phyloP scores from a whole-genome alignment of 2,329 filamentous ascomycete genomes.

The Hypoxylon sp. region DNA sequence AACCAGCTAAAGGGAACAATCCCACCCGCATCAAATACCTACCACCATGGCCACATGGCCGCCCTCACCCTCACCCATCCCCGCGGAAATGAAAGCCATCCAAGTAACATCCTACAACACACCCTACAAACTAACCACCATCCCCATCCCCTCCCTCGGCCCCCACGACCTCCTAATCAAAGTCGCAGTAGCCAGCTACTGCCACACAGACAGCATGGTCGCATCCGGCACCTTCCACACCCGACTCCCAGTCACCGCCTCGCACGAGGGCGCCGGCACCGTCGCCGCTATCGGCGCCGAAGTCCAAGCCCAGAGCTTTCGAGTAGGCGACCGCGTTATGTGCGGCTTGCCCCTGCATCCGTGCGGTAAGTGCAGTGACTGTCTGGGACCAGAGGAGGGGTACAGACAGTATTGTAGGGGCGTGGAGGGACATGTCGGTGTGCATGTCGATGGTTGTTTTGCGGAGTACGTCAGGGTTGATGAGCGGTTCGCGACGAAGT shows the following conservation, averaged over 20 bases:
- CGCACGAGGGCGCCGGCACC: slow-evolving; percentile 71
- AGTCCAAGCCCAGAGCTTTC: slow-evolving; percentile 58
- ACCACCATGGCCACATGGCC: slow-evolving; percentile 17
- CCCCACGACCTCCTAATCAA: slow-evolving; percentile 72
- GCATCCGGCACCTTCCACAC: slow-evolving; percentile 63
- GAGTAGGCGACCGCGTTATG: slow-evolving; percentile 69
- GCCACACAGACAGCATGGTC: slow-evolving; percentile 75
- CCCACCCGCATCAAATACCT: not conserved
- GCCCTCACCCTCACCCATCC: slow-evolving; percentile 29
- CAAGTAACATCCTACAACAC: slow-evolving; percentile 63
- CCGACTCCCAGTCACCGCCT: slow-evolving; percentile 66
- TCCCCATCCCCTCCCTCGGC: slow-evolving; percentile 65
- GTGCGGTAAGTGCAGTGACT: slow-evolving; percentile 69
- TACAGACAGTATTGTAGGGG: slow-evolving; percentile 67
- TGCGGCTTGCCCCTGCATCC: slow-evolving; percentile 67
- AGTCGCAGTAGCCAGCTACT: slow-evolving; percentile 72
- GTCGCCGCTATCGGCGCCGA: slow-evolving; percentile 63
- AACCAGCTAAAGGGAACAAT: not conserved
- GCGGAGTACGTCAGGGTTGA: slow-evolving; percentile 71
- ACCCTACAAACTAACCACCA: slow-evolving; percentile 67
- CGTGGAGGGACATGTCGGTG: slow-evolving; percentile 63
- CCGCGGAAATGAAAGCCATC: slow-evolving; percentile 53
- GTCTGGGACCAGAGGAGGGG: slow-evolving; percentile 54
- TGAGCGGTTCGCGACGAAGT: slow-evolving; percentile 59
- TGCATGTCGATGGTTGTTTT: slow-evolving; percentile 68